phyloP scores from a whole-genome alignment of 768 basidiomycete species.

The Tephrocybe sp. region DNA sequence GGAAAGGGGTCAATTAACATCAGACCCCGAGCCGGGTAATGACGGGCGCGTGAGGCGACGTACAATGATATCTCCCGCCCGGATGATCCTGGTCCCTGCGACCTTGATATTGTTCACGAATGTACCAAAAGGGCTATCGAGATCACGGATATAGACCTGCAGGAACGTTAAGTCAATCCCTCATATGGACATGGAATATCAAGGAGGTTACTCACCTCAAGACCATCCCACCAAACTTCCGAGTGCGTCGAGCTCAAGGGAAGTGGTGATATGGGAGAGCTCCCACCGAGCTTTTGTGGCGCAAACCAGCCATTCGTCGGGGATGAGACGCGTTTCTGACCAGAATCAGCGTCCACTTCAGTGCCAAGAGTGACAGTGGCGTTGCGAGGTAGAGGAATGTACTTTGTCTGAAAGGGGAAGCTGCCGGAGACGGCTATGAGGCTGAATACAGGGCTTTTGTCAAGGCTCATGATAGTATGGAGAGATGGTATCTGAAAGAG shows the following conservation, averaged over 20 bases:
- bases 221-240: slow-evolving; percentile 43
- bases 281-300: slow-evolving; percentile 18
- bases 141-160: slow-evolving; percentile 47
- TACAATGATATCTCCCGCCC: slow-evolving; percentile 44
- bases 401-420: slow-evolving; percentile 37
- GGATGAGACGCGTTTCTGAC: slow-evolving; percentile 21
- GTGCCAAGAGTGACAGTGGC: slow-evolving; percentile 30
- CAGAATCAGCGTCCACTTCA: slow-evolving; percentile 16
- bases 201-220: slow-evolving; percentile 29
- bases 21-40: too few relatives aligned
- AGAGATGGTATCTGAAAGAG: not conserved
- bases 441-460: slow-evolving; percentile 28
- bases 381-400: slow-evolving; percentile 28
- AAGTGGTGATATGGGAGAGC: slow-evolving; percentile 33
- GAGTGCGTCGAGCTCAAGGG: slow-evolving; percentile 43
- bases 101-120: slow-evolving; percentile 44
- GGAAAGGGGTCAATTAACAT: too few relatives aligned
- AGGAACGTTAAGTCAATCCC: not conserved
- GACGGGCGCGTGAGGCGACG: slow-evolving; percentile 14
- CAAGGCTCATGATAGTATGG: slow-evolving; percentile 7
- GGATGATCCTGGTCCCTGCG: slow-evolving; percentile 33
- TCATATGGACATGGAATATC: slow-evolving; percentile 15
- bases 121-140: slow-evolving; percentile 45
- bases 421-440: slow-evolving; percentile 32
- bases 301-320: slow-evolving; percentile 44